Conservation (phyloP, 306 rosid genomes). For the Pachyrhizus erosus region DNA sequence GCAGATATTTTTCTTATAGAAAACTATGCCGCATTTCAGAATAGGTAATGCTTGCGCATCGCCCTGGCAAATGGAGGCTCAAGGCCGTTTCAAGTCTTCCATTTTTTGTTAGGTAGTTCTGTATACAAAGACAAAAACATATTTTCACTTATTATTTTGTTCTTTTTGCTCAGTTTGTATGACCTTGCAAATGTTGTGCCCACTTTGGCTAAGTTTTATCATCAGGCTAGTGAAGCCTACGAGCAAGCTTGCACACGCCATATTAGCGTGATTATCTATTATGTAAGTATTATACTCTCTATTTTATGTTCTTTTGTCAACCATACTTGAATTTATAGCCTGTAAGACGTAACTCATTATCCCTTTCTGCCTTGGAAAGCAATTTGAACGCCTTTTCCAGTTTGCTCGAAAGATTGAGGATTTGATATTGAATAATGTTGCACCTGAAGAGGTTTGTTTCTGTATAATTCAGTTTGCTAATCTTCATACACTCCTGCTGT, state of each 20-base stretch:
- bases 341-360: constrained; percentile 36
- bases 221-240: constrained; percentile 97
- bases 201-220: constrained; percentile 96
- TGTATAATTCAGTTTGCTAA: neutral
- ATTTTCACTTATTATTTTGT: constrained; percentile 28
- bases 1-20: constrained; percentile 89
- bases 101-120: constrained; percentile 26
- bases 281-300: constrained; percentile 59
- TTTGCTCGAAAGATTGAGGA: constrained; percentile 92
- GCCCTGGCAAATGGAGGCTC: constrained; percentile 3
- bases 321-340: constrained; percentile 7
- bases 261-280: constrained; percentile 84
- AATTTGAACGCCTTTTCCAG: constrained; percentile 97
- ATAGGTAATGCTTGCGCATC: constrained; percentile 65
- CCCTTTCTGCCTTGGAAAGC: constrained; percentile 60
- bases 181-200: constrained; percentile 98
- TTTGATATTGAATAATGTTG: constrained; percentile 72
- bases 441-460: constrained; percentile 88
- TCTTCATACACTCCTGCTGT: constrained; percentile 18
- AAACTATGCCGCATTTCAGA: constrained; percentile 98
- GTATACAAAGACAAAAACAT: neutral
- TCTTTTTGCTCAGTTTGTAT: constrained; percentile 69
- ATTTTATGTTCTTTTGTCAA: constrained; percentile 3
- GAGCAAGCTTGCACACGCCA: constrained; percentile 97
- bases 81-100: constrained; percentile 22